Base-by-base conservation (phyloP, 306 rosid genomes). In the Rosa persica region DNA sequence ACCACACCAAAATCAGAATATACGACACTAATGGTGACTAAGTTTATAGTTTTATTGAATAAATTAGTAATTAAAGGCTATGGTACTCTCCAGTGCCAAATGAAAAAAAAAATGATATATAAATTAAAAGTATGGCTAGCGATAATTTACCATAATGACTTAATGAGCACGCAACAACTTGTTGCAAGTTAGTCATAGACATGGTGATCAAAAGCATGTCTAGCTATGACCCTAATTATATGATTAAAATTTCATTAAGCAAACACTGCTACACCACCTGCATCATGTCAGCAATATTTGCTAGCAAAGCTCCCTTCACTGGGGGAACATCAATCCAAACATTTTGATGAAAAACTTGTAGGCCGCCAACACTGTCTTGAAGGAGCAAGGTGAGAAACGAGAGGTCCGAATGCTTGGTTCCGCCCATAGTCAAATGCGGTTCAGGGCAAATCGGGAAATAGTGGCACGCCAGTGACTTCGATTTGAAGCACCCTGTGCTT, bases 361-460 rank as follows among this genome's bases (percentile, higher is more conserved):
- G 72, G 46, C 80, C 84, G 1, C 52, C 80, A 58, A 70, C 38
- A 17, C 44, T 75, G 64, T 74, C 75, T 67, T 80, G 78, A 80
- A 81, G 25, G 62, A 81, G 39, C 42, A 81, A 55, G 15, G 84
- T 81, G 39, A 81, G 39, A 49, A 80, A 67, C 54, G 22, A 38
- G 19, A 73, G 71, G 23, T 81, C 80, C 0, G 80, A 12, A 64
- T 75, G 84, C 27, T 69, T 69, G 48, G 79, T 47, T n/a, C 30
- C 22, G 5, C 84, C 84, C 9, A 75, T 27, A n/a, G 80, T 81
- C 72, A 44, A 13, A 13, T 81, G 65, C 5, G 76, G 84, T 19
- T 81, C 72, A 2, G 80, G 79, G 60, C 83, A 80, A 6, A 17
- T 74, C 23, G 84, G 80, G 55, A 75, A 75, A 10, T 76, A 80